Evolutionary conservation across 345 rosid genomes (phyloP).

Genomic region (Arabidopsis suecica): DNA sequence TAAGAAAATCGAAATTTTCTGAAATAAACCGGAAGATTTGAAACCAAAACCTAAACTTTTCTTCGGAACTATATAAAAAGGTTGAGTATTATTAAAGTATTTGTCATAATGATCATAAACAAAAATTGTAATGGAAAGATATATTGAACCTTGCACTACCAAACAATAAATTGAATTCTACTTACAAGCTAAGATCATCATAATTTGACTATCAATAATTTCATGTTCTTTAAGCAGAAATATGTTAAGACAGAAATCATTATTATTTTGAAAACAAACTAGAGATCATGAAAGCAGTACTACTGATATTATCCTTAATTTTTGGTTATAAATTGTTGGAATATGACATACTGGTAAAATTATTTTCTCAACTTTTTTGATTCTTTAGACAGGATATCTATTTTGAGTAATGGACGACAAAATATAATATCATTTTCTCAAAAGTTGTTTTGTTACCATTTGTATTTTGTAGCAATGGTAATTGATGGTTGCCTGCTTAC

Average conservation of each 20-base stretch:
- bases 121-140: no score
- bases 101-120: neutral
- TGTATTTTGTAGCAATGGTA: neutral
- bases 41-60: neutral
- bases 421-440: neutral
- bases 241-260: neutral
- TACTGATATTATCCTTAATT: neutral
- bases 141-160: no score
- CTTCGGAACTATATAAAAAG: neutral
- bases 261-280: neutral
- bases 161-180: neutral
- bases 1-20: neutral
- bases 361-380: neutral
- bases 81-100: neutral
- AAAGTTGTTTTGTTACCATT: conserved; percentile 9
- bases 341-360: no score
- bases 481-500: neutral
- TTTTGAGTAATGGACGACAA: neutral
- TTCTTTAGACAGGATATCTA: neutral
- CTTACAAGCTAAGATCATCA: no score
- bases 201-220: neutral
- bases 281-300: neutral
- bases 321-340: neutral
- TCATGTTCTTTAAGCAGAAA: neutral
- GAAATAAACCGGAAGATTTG: neutral